Percentiles rank a stretch among this genome's conserved stretches.
Conservation (phyloP, 2,329 filamentous ascomycete genomes). For the Aphanoascus verrucosus region DNA sequence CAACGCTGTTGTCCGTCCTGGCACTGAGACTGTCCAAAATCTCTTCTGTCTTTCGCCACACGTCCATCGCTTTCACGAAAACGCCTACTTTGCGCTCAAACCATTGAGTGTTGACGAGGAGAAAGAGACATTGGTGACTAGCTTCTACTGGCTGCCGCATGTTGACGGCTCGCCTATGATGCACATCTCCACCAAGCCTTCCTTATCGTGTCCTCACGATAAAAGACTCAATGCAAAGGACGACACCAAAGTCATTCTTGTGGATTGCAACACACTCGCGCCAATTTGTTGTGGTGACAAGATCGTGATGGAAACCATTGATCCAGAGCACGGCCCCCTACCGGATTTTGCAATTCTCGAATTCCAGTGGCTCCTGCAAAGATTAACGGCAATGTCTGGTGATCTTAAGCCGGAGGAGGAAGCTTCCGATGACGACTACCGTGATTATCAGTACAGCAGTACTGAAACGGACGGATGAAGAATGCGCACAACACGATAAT, state of each 20-base stretch:
- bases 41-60: slow-evolving; percentile 12
- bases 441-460: too few relatives aligned
- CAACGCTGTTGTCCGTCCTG: slow-evolving; percentile 3
- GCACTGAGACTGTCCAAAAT: slow-evolving; percentile 11
- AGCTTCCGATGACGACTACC: slow-evolving; percentile 8
- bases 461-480: too few relatives aligned
- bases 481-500: too few relatives aligned
- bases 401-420: slow-evolving; percentile 2
- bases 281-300: slow-evolving; percentile 1
- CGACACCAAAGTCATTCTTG: neutral
- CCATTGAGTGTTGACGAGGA: neutral
- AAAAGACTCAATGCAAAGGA: neutral
- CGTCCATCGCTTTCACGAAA: slow-evolving; percentile 6
- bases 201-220: neutral
- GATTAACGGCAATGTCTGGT: slow-evolving; percentile 7
- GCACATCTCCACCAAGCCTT: neutral
- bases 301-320: slow-evolving; percentile 4
- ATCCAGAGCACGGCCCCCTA: slow-evolving; percentile 6
- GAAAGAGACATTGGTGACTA: neutral
- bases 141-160: slow-evolving; percentile 13
- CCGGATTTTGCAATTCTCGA: slow-evolving; percentile 7
- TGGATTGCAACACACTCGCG: neutral
- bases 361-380: slow-evolving; percentile 11
- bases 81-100: slow-evolving; percentile 10
- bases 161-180: neutral